Evolutionary conservation across 2,329 filamentous ascomycete species (phyloP).

Genomic region (Alternaria panax): DNA sequence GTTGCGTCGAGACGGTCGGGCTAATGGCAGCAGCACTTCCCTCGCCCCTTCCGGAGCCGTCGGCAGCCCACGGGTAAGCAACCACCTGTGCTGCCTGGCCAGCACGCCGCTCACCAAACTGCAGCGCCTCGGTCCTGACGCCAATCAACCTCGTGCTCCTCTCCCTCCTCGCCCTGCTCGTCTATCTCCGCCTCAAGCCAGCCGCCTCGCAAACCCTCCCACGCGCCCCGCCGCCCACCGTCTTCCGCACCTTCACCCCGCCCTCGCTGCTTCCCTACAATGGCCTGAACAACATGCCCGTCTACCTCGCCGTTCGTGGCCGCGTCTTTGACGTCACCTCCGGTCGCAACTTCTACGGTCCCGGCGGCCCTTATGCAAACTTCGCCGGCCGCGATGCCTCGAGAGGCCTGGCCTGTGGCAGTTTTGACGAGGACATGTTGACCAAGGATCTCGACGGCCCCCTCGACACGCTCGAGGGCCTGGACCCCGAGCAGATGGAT

Average conservation of each 20-base stretch:
- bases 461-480: constrained; percentile 75
- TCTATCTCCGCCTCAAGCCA: constrained; percentile 67
- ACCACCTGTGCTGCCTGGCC: background rate
- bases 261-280: constrained; percentile 85
- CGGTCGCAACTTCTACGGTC: constrained; percentile 94
- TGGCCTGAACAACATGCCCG: constrained; percentile 74
- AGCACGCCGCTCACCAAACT: constrained; percentile 22
- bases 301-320: constrained; percentile 91
- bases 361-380: constrained; percentile 92
- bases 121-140: constrained; percentile 62
- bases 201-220: constrained; percentile 61
- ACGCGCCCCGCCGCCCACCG: constrained; percentile 70
- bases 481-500: constrained; percentile 79
- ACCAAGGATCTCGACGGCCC: constrained; percentile 88
- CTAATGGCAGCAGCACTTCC: constrained; percentile 56
- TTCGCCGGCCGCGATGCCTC: constrained; percentile 93
- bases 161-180: constrained; percentile 63
- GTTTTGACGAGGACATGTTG: constrained; percentile 94
- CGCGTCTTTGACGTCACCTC: constrained; percentile 88
- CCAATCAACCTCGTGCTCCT: constrained; percentile 69
- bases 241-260: constrained; percentile 87
- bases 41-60: constrained; percentile 66
- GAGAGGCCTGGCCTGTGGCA: constrained; percentile 85
- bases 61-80: constrained; percentile 55
- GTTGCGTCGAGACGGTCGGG: background rate